Evolutionary conservation across 805 yeast species (phyloP).

Genomic region (Kregervanrija delftensis): DNA sequence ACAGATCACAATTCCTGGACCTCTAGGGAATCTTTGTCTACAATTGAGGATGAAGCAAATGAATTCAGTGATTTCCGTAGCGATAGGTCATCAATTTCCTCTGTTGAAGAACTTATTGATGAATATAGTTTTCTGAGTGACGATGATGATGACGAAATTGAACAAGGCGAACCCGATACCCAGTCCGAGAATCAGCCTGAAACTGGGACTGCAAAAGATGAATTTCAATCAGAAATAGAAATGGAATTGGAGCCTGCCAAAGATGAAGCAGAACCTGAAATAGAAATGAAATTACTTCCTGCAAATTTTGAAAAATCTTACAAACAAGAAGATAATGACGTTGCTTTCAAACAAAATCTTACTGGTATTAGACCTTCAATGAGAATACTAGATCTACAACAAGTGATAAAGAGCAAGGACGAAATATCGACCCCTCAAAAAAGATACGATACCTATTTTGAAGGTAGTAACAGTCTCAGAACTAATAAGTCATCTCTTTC

Average conservation of each 20-base stretch:
- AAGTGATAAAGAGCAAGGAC: conserved; percentile 4
- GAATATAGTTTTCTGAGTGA: conserved; percentile 4
- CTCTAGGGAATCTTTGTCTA: conserved; percentile 1
- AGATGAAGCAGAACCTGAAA: neutral
- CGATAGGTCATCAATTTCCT: neutral
- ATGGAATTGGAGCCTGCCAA: neutral
- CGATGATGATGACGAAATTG: neutral
- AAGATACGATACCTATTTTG: too few relatives aligned
- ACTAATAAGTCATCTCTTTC: too few relatives aligned
- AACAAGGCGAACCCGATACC: neutral
- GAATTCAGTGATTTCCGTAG: neutral
- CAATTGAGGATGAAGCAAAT: conserved; percentile 3
- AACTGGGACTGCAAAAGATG: neutral
- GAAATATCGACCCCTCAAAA: too few relatives aligned
- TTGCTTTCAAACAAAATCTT: neutral
- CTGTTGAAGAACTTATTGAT: conserved; percentile 2
- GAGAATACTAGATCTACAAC: conserved; percentile 4
- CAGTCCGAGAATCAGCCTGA: neutral
- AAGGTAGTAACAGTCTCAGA: too few relatives aligned
- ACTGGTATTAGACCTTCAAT: conserved; percentile 2
- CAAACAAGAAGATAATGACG: neutral
- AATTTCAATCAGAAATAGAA: neutral
- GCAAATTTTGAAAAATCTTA: neutral
- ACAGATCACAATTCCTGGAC: neutral
- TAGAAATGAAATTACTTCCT: neutral